A percentile compares a stretch with the other conserved stretches of the same genome.
phyloP scores from a whole-genome alignment of 345 rosid genomes.

The Linum trigynum region DNA sequence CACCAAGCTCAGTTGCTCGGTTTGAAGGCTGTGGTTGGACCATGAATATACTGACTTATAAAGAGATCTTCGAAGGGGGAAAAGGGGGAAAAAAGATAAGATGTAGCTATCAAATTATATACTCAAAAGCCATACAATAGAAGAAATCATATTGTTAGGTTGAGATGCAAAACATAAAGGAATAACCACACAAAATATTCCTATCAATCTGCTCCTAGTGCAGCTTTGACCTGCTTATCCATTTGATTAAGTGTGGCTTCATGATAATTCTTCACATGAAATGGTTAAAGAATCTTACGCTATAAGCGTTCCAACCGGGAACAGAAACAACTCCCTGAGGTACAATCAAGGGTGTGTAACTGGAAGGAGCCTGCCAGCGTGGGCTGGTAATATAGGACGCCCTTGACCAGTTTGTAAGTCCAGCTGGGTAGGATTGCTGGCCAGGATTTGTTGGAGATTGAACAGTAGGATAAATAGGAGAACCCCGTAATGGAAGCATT shows the following conservation, averaged over 20 bases:
- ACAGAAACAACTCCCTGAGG: slow-evolving; percentile 89
- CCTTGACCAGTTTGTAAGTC: slow-evolving; percentile 70
- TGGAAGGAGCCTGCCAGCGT: slow-evolving; percentile 93
- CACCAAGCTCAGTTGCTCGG: too few relatives aligned
- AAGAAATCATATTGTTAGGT: too few relatives aligned
- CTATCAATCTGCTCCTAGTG: neutral
- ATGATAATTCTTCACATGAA: neutral
- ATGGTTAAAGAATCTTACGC: slow-evolving; percentile 36
- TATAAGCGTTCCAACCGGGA: slow-evolving; percentile 89
- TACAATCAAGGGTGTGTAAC: slow-evolving; percentile 63
- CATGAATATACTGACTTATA: too few relatives aligned
- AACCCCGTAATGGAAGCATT: slow-evolving; percentile 70
- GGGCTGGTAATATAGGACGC: slow-evolving; percentile 86
- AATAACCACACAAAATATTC: too few relatives aligned
- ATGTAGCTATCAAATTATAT: too few relatives aligned
- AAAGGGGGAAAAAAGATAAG: too few relatives aligned
- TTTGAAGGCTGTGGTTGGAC: too few relatives aligned
- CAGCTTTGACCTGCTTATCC: neutral
- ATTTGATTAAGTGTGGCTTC: neutral
- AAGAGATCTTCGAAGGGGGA: too few relatives aligned
- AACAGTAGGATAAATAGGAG: slow-evolving; percentile 63
- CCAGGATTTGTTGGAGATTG: slow-evolving; percentile 64
- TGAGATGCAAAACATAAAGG: neutral
- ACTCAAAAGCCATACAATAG: too few relatives aligned
- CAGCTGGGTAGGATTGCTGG: slow-evolving; percentile 69